A percentile compares a stretch with the other conserved stretches of the same genome.
These are phyloP conservation scores for Aspergillus transmontanensis DNA, from an alignment of 2,329 filamentous ascomycete genomes.

Conservation along the genomic window DNA sequence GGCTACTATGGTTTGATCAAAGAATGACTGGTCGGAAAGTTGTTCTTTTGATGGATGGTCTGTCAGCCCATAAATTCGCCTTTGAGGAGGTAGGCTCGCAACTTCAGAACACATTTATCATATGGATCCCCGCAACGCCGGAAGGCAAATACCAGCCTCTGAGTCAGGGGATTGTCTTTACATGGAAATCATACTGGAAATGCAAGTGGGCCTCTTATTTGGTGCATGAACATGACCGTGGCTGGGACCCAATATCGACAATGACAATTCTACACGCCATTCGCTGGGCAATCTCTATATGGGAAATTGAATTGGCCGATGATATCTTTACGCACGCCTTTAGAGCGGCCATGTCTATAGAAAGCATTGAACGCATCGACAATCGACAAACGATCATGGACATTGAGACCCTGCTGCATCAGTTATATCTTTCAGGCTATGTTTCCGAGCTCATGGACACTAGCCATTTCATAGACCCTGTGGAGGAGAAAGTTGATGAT, in stretches of 20 bases:
- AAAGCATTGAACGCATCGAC: neutral
- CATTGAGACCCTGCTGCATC: neutral
- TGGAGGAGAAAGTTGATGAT: neutral
- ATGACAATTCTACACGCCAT: neutral
- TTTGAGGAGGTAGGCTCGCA: neutral
- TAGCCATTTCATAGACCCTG: neutral
- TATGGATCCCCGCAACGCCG: neutral
- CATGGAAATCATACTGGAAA: neutral
- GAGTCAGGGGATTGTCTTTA: neutral
- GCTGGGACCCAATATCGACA: neutral
- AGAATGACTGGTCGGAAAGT: slow-evolving; percentile 1
- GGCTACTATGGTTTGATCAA: neutral
- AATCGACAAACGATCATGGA: neutral
- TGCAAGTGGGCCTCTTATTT: neutral
- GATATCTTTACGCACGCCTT: neutral
- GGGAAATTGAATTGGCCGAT: neutral
- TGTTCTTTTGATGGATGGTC: neutral
- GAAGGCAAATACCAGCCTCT: neutral
- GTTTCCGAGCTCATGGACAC: neutral
- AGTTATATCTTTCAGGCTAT: neutral
- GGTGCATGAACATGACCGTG: neutral
- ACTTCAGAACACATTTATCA: neutral
- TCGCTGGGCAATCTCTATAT: neutral
- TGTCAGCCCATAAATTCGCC: neutral
- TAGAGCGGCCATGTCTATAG: neutral